Evolutionary conservation across 1,284 basidiomycete genomes (phyloP).

Genomic region (Entoloma clypeatum): DNA sequence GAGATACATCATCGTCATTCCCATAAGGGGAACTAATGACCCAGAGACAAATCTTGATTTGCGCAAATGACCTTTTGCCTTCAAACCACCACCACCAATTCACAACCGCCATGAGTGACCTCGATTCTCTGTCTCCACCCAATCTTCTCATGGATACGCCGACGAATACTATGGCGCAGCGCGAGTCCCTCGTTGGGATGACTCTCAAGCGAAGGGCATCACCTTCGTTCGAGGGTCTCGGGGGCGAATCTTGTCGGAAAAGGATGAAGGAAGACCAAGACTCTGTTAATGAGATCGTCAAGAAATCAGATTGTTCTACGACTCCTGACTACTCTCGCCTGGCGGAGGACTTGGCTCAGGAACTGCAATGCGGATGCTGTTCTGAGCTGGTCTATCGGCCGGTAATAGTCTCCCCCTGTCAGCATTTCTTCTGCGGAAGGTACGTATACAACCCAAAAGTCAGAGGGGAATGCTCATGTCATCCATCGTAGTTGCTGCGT

Average conservation of each 20-base stretch:
- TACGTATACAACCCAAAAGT: conserved; percentile 25
- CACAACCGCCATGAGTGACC: conserved; percentile 25
- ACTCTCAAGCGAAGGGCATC: conserved; percentile 64
- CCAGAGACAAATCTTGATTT: conserved; percentile 16
- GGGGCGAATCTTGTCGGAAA: conserved; percentile 51
- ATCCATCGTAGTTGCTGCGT: conserved; percentile 55
- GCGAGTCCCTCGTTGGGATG: conserved; percentile 23
- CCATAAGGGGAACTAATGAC: conserved; percentile 22
- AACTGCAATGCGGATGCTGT: conserved; percentile 80
- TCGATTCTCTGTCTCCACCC: conserved; percentile 6
- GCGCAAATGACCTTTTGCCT: conserved; percentile 24
- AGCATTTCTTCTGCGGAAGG: conserved; percentile 86
- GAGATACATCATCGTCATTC: conserved; percentile 15
- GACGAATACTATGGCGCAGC: conserved; percentile 12
- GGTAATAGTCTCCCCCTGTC: conserved; percentile 72
- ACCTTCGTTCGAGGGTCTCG: conserved; percentile 49
- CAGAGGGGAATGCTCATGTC: conserved; percentile 6
- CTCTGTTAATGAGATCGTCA: conserved; percentile 14
- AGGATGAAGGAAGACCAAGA: conserved; percentile 49
- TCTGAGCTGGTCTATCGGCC: conserved; percentile 72
- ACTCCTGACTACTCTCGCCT: conserved; percentile 29
- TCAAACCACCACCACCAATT: conserved; percentile 25
- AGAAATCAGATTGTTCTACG: conserved; percentile 9
- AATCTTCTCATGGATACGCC: conserved; percentile 15
- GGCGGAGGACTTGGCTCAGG: conserved; percentile 60